Evolutionary conservation across 1,139 yeast species (phyloP), one percentile per base, ranked within the genome.

Genomic region (Meyerozyma carpophila): DNA sequence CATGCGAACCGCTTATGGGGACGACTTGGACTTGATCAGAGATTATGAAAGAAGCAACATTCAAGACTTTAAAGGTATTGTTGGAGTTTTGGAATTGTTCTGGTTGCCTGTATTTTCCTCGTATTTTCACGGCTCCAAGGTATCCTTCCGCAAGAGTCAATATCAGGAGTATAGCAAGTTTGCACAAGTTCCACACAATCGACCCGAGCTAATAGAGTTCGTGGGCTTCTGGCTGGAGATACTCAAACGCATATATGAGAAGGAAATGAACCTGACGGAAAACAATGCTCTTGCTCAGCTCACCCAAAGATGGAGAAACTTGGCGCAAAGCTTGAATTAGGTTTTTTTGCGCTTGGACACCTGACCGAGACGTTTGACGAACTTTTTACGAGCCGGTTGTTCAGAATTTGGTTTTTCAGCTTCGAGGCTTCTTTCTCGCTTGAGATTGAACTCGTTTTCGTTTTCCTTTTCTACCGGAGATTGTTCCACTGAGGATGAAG

Each of bases 51-150:
- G 65, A 14, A 50, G 62, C 3, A 31, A 55, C 0, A 54, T 79
- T 2, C 41, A 40, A 0, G 59, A 65, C 2, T 54, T 84, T n/a
- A 40, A 39, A 1, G 80, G 75, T 44, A 72, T 81, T 34, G 61
- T 73, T 1, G 52, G 58, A 2, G 61, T 68, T 2, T 57, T 86
- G 10, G 62, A 66, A 7, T 56, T 75, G 43, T 81, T 73, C 54
- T 76, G 85, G 79, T 56, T 77, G 3, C 70, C 88, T 0, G 84
- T 81, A 1, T 86, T 85, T 55, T 61, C 73, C 5, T 76, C 65
- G 3, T 75, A 73, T 42, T 71, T 79, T 54, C 51, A 55, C 36
- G 49, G 46, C 14, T 47, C 50, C 6, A 37, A 42, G 9, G 42
- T 32, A 44, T 20, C 51, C 75, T 69, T n/a, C 64, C 56, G 54